A percentile compares a stretch with the other conserved stretches of the same genome.
phyloP scores from a whole-genome alignment of 2,329 filamentous ascomycete species.

The Xylariaceae sp. region DNA sequence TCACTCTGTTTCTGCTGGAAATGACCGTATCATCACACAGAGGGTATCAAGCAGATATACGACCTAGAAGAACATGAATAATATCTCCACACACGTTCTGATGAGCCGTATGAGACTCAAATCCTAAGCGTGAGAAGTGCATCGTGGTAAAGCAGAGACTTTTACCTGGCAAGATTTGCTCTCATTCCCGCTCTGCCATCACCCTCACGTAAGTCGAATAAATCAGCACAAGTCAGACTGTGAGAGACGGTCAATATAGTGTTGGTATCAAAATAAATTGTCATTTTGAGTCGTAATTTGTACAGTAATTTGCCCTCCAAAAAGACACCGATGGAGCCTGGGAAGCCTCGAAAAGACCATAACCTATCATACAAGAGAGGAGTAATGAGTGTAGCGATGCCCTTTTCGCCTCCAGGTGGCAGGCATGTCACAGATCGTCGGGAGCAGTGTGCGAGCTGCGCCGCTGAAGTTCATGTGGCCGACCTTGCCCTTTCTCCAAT shows the following conservation, averaged over 20 bases:
- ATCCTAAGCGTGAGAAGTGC: too few species aligned
- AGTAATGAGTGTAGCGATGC: conserved; percentile 25
- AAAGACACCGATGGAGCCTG: conserved; percentile 3
- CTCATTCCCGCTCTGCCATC: too few species aligned
- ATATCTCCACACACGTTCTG: too few species aligned
- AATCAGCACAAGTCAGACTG: background rate
- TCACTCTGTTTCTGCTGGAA: too few species aligned
- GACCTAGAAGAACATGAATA: too few species aligned
- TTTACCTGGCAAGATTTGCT: too few species aligned
- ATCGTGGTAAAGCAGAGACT: too few species aligned
- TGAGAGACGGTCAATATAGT: background rate
- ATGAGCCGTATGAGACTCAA: too few species aligned
- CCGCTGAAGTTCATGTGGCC: conserved; percentile 6
- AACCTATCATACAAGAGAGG: conserved; percentile 28
- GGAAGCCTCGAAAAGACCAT: background rate
- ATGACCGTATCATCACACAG: too few species aligned
- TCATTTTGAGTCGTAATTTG: conserved; percentile 10
- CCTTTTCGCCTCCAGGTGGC: conserved; percentile 7
- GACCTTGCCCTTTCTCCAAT: conserved; percentile 7
- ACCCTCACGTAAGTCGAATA: background rate
- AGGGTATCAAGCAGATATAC: too few species aligned
- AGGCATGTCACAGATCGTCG: conserved; percentile 11
- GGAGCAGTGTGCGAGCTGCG: conserved; percentile 12
- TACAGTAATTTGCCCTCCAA: conserved; percentile 8
- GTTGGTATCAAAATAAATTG: background rate